Percentiles rank a stretch among this genome's conserved stretches.
phyloP scores from a whole-genome alignment of 306 rosid species.

The Cucumis sativus region Cucumber_9930_V3 NC_026658.2:25833501-25834000 shows the following conservation, averaged over 20 bases:
- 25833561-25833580: slow-evolving; percentile 38
- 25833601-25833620: slow-evolving; percentile 56
- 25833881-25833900: background rate
- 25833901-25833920: background rate
- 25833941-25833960: background rate
- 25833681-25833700: slow-evolving; percentile 87
- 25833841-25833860: slow-evolving; percentile 97
- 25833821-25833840: slow-evolving; percentile 87
- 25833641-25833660: slow-evolving; percentile 82
- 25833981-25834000: background rate
- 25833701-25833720: slow-evolving; percentile 48
- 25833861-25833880: background rate
- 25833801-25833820: slow-evolving; percentile 92
- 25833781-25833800: slow-evolving; percentile 98
- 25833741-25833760: background rate
- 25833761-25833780: slow-evolving; percentile 35
- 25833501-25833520: slow-evolving; percentile 56
- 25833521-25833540: slow-evolving; percentile 53
- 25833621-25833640: slow-evolving; percentile 67
- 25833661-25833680: slow-evolving; percentile 73
- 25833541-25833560: slow-evolving; percentile 42
- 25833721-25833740: slow-evolving; percentile 3
- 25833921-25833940: background rate
- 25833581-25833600: slow-evolving; percentile 44
- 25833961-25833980: background rate